Evolutionary conservation across 2,329 filamentous ascomycete genomes (phyloP), one percentile per base, ranked within the genome.

Genomic region (Metarhizium guizhouense): DNA sequence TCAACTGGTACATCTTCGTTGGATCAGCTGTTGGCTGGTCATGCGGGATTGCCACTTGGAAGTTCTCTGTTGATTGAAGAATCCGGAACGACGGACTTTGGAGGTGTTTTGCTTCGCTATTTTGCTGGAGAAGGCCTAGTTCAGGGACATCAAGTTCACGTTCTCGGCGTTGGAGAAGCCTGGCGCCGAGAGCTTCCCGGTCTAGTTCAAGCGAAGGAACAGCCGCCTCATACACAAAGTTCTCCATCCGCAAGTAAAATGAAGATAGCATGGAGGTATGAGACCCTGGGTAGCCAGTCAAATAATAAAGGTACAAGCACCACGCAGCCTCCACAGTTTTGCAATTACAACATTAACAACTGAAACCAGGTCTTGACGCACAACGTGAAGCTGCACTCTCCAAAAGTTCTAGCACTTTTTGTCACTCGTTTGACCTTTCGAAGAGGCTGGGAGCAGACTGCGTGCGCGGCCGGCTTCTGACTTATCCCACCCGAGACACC

Each of bases 181-280:
- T 97, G 94, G 94, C 83, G 85, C 42, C 78, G 88, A 60, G 90
- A 93, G 62, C 75, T 99, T 25, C 94, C 94, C 3, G 93, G 88
- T 0, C 69, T 95, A 38, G 40, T 25, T 78, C 77, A 2, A 73
- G 64, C 10, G 68, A 71, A 16, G 62, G 64, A 51, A 59, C 68
- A 60, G 72, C 76, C 52, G 76, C 64, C 70, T 67, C 65, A 69
- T 55, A 62, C 77, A 36, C 74, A 76, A 43, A 54, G 66, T 16
- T 61, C 68, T 3, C 65, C 71, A 2, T 77, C 79, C 42, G 42
- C n/a, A 14, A 88, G 93, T 59, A 92, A 86, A 71, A 97, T 99
- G 94, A 97, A 96, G 75, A 99, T 99, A 75, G 94, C 94, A 3
- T 99, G 94, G 94, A 82, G 94, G 69, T 99, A 99, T 73, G 92